Percentiles rank a stretch among this genome's conserved stretches.
phyloP scores from a whole-genome alignment of 306 rosid species.

The Vigna mungo region DNA sequence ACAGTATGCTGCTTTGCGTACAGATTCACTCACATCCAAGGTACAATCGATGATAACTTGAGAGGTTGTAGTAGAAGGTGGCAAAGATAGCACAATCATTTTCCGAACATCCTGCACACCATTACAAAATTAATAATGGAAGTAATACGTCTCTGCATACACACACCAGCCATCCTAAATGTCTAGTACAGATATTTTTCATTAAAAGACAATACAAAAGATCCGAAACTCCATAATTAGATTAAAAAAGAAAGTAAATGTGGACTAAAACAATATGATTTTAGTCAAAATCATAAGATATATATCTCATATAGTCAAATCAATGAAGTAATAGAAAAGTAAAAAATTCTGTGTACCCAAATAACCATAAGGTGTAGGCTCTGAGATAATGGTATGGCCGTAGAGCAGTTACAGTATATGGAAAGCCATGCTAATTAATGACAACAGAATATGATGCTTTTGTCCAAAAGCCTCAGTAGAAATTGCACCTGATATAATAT shows the following conservation, averaged over 20 bases:
- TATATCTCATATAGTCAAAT: background rate
- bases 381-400: background rate
- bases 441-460: background rate
- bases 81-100: constrained; percentile 84
- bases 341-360: background rate
- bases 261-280: background rate
- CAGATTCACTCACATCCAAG: constrained; percentile 88
- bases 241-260: background rate
- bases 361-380: background rate
- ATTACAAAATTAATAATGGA: constrained; percentile 37
- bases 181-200: constrained; percentile 12
- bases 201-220: background rate
- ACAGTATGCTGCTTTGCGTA: constrained; percentile 85
- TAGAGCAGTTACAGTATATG: background rate
- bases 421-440: constrained; percentile 1
- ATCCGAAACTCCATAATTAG: background rate
- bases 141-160: constrained; percentile 9
- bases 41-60: constrained; percentile 88
- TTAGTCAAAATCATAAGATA: background rate
- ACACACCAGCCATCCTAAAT: constrained; percentile 26
- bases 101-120: constrained; percentile 85
- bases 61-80: constrained; percentile 81
- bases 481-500: constrained; percentile 14
- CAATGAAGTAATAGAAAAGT: background rate
- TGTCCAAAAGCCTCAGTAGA: constrained; percentile 3